These are phyloP conservation scores for Adenanthera pavonina DNA, from an alignment of 306 rosid species.

Conservation along the genomic window DNA sequence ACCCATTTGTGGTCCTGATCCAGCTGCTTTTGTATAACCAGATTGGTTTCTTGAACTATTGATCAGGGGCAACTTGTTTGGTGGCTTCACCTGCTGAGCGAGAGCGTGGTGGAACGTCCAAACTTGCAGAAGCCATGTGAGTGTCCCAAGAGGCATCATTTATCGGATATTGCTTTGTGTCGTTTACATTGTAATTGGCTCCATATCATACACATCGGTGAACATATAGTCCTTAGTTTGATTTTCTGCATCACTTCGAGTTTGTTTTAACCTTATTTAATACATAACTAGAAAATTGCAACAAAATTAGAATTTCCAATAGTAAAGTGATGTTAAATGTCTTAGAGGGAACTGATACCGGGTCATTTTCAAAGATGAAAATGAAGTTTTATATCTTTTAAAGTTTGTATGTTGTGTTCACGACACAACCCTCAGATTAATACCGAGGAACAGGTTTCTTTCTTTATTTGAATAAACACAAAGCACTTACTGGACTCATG, in stretches of 20 bases:
- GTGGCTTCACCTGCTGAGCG: constrained; percentile 80
- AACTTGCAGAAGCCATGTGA: constrained; percentile 83
- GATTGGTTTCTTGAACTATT: neutral
- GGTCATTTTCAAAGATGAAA: neutral
- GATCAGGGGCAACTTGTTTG: constrained; percentile 71
- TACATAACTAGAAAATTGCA: too few relatives aligned
- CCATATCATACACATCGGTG: too few relatives aligned
- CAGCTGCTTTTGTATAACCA: neutral
- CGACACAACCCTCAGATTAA: neutral
- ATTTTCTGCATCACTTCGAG: neutral
- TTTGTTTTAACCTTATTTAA: neutral
- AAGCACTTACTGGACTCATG: neutral
- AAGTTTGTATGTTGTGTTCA: neutral
- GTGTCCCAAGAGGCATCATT: constrained; percentile 19
- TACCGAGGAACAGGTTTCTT: neutral
- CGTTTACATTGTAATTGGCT: too few relatives aligned
- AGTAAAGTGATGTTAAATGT: neutral
- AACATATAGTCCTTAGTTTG: neutral
- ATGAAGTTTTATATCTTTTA: neutral
- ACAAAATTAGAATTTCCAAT: neutral
- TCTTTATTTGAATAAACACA: neutral
- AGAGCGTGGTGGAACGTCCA: constrained; percentile 81
- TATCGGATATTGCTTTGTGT: neutral
- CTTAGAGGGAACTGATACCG: neutral
- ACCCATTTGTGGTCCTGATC: neutral